Conservation (phyloP, 768 basidiomycete genomes). For the Cystobasidium onofrii region DNA sequence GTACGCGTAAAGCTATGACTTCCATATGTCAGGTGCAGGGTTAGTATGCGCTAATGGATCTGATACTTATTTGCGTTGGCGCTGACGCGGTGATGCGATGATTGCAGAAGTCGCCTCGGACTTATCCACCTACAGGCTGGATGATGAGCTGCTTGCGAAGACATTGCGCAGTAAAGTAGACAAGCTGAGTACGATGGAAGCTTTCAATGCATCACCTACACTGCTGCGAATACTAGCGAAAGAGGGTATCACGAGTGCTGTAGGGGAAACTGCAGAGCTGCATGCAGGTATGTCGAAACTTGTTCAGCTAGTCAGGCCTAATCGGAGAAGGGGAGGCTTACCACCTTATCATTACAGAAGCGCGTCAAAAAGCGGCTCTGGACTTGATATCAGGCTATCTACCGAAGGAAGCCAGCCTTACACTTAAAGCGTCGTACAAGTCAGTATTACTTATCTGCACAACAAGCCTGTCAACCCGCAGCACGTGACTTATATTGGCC, state of each 20-base stretch:
- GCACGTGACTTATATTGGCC: background rate
- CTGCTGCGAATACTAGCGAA: slow-evolving; percentile 6
- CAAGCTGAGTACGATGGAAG: background rate
- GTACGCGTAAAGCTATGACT: background rate
- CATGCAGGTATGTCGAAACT: slow-evolving; percentile 9
- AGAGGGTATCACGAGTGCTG: slow-evolving; percentile 2
- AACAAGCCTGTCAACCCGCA: background rate
- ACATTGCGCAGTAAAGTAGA: background rate
- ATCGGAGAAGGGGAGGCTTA: background rate
- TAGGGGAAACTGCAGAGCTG: background rate
- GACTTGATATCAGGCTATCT: slow-evolving; percentile 21
- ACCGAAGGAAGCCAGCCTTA: slow-evolving; percentile 1
- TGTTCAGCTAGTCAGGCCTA: background rate
- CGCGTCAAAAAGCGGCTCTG: slow-evolving; percentile 12
- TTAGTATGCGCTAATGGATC: background rate
- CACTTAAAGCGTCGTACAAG: slow-evolving; percentile 10
- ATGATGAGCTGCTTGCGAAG: background rate
- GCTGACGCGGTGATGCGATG: too few relatives aligned
- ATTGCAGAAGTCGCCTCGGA: background rate
- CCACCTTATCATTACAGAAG: slow-evolving; percentile 16
- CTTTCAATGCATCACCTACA: background rate
- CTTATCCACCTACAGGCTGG: slow-evolving; percentile 18
- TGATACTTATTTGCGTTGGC: too few relatives aligned
- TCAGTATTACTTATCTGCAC: background rate
- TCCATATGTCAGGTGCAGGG: slow-evolving; percentile 23